Percentiles rank a stretch among this genome's conserved stretches.
phyloP scores from a whole-genome alignment of 1,284 basidiomycete species.

The Ganoderma resinaceum region DNA sequence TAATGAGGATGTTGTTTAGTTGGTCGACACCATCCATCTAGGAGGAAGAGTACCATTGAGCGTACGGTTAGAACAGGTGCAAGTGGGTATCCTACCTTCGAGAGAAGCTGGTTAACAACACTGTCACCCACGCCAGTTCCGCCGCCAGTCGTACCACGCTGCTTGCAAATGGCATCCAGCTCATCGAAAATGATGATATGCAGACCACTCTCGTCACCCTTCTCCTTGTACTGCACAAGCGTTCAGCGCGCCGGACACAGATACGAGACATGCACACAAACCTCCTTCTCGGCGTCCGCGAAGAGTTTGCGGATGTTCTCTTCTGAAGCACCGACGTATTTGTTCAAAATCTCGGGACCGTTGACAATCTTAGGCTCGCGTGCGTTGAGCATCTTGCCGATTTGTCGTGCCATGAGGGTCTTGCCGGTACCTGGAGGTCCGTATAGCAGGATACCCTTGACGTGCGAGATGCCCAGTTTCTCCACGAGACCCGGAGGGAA shows the following conservation, averaged over 20 bases:
- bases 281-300: conserved; percentile 97
- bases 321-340: conserved; percentile 98
- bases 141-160: conserved; percentile 88
- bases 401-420: conserved; percentile 97
- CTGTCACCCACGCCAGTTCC: conserved; percentile 99
- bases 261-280: conserved; percentile 39
- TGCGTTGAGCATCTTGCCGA: conserved; percentile 99
- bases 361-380: conserved; percentile 99
- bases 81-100: conserved; percentile 69
- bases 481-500: conserved; percentile 97
- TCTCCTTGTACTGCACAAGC: conserved; percentile 85
- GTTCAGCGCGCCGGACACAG: neutral
- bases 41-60: neutral
- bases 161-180: conserved; percentile 98
- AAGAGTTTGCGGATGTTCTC: conserved; percentile 99
- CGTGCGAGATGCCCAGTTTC: conserved; percentile 98
- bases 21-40: conserved; percentile 99
- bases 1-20: conserved; percentile 99
- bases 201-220: conserved; percentile 97
- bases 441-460: conserved; percentile 96
- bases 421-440: conserved; percentile 99
- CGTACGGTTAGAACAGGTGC: too few relatives aligned
- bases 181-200: conserved; percentile 99
- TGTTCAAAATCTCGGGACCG: conserved; percentile 97
- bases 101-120: conserved; percentile 97